Base-by-base conservation (phyloP, 257 asterid species). In the Nicotiana paniculata region DNA sequence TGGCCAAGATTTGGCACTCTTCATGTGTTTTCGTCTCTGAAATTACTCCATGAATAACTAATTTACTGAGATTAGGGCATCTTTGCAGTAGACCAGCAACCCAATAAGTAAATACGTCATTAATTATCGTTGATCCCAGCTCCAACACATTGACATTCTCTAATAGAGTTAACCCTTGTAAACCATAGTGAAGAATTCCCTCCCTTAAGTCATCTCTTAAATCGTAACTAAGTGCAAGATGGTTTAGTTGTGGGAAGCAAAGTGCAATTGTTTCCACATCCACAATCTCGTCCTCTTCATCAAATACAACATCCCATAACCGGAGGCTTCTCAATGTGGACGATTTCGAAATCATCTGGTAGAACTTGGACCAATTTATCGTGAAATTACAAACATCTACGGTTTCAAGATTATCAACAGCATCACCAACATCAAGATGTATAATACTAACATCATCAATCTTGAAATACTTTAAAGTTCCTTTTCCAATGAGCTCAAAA, bases 281-380 rank as follows among this genome's bases (percentile, higher is more conserved):
- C 54, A 95, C 91, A 84, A 90, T 86, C 91, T 95, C 98, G 6
- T 92, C 97, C 85, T 95, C 98, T 33, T 93, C 97, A 72, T 95
- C 97, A 89, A 93, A 93, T 67, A 93, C 95, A 37, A 93, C 93
- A 80, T 92, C 97, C 98, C 97, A 93, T n/a, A 95, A 91, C 87
- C 96, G 90, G 43, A 95, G 97, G 83, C 85, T 89, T 89, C 80
- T 91, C 91, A 95, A 81, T 63, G 90, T 88, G 18, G 97, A 85
- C 3, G 98, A 93, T 82, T 90, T 87, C 33, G 97, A 90, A 70
- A 95, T 92, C 96, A 95, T 95, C 80, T 89, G 91, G 76, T 89
- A 93, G 82, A 95, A 93, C 82, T 93, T 95, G 1, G 94, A 91
- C 98, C 98, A 95, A 92, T 89, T 92, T 85, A 93, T 90, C 0